These are phyloP conservation scores for Annulohypoxylon truncatum DNA, from an alignment of 2,329 filamentous ascomycete species.

Conservation along the genomic window DNA sequence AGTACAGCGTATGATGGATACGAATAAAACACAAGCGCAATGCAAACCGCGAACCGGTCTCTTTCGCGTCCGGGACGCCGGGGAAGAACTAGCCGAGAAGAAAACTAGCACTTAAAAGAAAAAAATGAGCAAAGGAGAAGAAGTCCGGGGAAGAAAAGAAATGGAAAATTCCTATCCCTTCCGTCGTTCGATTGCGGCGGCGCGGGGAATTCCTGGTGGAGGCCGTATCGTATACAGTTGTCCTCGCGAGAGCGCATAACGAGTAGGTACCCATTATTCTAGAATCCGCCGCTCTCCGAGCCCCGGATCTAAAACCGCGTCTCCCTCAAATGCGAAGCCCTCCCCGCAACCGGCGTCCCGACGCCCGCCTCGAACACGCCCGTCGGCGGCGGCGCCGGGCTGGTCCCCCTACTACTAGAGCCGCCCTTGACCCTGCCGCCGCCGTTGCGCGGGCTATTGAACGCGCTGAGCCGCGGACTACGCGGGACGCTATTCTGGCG, in stretches of 20 bases:
- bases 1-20: background rate
- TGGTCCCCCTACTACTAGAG: slow-evolving; percentile 62
- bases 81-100: background rate
- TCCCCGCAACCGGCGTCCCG: slow-evolving; percentile 50
- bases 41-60: background rate
- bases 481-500: slow-evolving; percentile 67
- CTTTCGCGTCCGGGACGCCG: background rate
- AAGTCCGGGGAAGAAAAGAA: background rate
- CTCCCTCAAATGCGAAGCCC: slow-evolving; percentile 54
- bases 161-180: background rate
- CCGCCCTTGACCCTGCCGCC: slow-evolving; percentile 46
- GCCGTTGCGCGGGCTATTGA: slow-evolving; percentile 61
- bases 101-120: background rate
- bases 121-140: background rate
- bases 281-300: background rate
- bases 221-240: background rate
- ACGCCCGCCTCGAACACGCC: slow-evolving; percentile 49
- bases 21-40: slow-evolving; percentile 2
- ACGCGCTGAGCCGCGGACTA: slow-evolving; percentile 61
- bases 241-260: too few relatives aligned
- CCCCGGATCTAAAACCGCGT: slow-evolving; percentile 32
- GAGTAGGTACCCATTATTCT: too few relatives aligned
- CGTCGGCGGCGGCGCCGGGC: slow-evolving; percentile 55
- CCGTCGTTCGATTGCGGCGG: background rate
- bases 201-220: background rate